Evolutionary conservation across 2,329 filamentous ascomycete genomes (phyloP).

Genomic region (Zymoseptoria ardabiliae): DNA sequence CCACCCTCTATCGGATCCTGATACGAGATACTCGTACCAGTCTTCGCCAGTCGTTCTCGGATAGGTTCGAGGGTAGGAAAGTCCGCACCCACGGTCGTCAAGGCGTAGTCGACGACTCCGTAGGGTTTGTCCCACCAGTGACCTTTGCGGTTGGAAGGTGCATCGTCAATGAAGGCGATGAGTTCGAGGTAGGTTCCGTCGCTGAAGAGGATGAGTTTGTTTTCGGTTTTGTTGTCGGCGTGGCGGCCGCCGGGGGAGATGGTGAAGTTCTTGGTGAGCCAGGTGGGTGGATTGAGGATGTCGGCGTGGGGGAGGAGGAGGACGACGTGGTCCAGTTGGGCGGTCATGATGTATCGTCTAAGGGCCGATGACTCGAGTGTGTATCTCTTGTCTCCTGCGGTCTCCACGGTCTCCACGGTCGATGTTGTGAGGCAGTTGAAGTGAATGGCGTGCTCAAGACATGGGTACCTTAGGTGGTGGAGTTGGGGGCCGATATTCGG

Average conservation of each 20-base stretch:
- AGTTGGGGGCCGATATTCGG: too few relatives aligned
- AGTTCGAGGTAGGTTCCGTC: slow-evolving; percentile 62
- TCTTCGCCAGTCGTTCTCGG: slow-evolving; percentile 14
- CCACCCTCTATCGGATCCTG: slow-evolving; percentile 45
- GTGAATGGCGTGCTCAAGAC: too few relatives aligned
- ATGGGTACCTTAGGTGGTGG: too few relatives aligned
- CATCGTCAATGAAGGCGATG: slow-evolving; percentile 52
- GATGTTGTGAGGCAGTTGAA: not conserved
- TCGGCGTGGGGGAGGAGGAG: slow-evolving; percentile 51
- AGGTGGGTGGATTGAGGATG: slow-evolving; percentile 42
- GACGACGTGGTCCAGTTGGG: slow-evolving; percentile 56
- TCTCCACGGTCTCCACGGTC: too few relatives aligned
- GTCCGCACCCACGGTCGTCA: slow-evolving; percentile 34
- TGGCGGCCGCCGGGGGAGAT: slow-evolving; percentile 55
- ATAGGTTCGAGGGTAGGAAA: slow-evolving; percentile 18
- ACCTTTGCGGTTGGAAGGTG: slow-evolving; percentile 33
- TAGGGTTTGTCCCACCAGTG: slow-evolving; percentile 53
- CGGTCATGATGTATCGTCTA: not conserved
- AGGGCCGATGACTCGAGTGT: too few relatives aligned
- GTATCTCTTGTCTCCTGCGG: too few relatives aligned
- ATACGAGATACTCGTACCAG: slow-evolving; percentile 38
- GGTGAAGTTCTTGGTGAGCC: slow-evolving; percentile 49
- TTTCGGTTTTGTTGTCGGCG: slow-evolving; percentile 53
- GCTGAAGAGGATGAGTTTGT: slow-evolving; percentile 54
- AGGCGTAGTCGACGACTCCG: slow-evolving; percentile 55